Conservation (phyloP, 1,139 yeast genomes). For the Geotrichum australiense region DNA sequence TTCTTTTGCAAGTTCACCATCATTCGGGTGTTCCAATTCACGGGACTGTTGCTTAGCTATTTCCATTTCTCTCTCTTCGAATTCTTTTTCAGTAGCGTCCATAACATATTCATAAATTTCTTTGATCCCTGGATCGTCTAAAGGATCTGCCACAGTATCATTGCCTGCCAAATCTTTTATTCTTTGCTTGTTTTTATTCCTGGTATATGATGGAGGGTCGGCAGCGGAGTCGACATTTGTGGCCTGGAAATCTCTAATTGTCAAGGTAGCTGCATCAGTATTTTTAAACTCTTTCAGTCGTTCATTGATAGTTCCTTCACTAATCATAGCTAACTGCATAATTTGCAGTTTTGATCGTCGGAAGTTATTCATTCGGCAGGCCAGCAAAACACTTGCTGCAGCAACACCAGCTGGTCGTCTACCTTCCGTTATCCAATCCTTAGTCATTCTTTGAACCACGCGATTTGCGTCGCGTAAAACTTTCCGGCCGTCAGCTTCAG, state of each 20-base stretch:
- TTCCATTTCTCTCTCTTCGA: conserved; percentile 10
- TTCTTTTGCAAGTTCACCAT: too few species aligned
- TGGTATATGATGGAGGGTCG: conserved; percentile 74
- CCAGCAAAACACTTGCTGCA: conserved; percentile 88
- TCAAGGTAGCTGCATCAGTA: conserved; percentile 66
- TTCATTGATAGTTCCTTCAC: conserved; percentile 86
- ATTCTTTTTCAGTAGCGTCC: conserved; percentile 16
- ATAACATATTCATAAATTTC: conserved; percentile 14
- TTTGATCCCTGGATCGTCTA: conserved; percentile 11
- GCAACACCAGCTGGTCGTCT: conserved; percentile 98
- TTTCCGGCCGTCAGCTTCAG: conserved; percentile 40
- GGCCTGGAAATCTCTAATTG: conserved; percentile 65
- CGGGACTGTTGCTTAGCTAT: too few species aligned
- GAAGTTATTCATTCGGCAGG: conserved; percentile 94
- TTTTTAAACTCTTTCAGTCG: conserved; percentile 80
- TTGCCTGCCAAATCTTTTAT: conserved; percentile 11
- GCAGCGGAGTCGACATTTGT: conserved; percentile 43
- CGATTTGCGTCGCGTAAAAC: conserved; percentile 83
- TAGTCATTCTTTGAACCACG: conserved; percentile 82
- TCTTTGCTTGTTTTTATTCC: conserved; percentile 30
- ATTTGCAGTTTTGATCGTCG: conserved; percentile 89
- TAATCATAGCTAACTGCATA: conserved; percentile 92
- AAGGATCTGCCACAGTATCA: conserved; percentile 2
- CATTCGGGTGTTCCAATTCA: too few species aligned
- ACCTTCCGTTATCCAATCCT: conserved; percentile 95